Evolutionary conservation across 192 early-diverging fungal genomes (phyloP), one percentile per base, ranked within the genome.

Genomic region (Umbelopsis sp.): DNA sequence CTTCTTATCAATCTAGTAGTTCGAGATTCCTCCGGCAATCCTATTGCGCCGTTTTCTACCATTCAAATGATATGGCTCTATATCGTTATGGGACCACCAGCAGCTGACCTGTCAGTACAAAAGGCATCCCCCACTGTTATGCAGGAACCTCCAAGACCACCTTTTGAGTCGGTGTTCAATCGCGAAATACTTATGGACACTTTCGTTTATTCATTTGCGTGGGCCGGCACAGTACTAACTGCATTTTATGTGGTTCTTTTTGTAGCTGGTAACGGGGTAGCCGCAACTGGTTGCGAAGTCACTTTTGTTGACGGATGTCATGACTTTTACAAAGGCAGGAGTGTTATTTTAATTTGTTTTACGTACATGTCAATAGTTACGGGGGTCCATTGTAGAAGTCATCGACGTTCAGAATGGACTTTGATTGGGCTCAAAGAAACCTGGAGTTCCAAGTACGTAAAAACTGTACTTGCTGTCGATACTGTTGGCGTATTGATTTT

Each of bases 41-140:
- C 84, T 15, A 85, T 91, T 15, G 89, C 89, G 68, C 91, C 91
- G 3, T 81, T 93, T 75, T 89, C 89, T 5, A 86, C 93, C 1
- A 81, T 94, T 8, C 88, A 91, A 46, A 91, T 94, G 75, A 82
- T 95, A 35, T 89, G 89, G 71, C 70, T 94, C 68, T 92, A 93
- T 79, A 80, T 94, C 33, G 89, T 91, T 0, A 85, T 87, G 37
- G 88, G 92, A 20, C 92, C 92, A 49, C 86, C 90, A 2, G 91
- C 92, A 22, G 84, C 92, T 75, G 84, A 85, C n/a, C 80, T 95
- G 41, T 90, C 91, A 50, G 78, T 88, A 12, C 90, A 93, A 74
- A 82, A 79, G 66, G 85, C 88, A 2, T 85, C 83, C 71, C 82
- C 77, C 7, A 88, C 89, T 12, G 85, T 89, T 52, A 93, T 92